A percentile compares a stretch with the other conserved stretches of the same genome.
These are phyloP conservation scores for Suhomyces pyralidae DNA, from an alignment of 805 yeast species.

Conservation along the genomic window DNA sequence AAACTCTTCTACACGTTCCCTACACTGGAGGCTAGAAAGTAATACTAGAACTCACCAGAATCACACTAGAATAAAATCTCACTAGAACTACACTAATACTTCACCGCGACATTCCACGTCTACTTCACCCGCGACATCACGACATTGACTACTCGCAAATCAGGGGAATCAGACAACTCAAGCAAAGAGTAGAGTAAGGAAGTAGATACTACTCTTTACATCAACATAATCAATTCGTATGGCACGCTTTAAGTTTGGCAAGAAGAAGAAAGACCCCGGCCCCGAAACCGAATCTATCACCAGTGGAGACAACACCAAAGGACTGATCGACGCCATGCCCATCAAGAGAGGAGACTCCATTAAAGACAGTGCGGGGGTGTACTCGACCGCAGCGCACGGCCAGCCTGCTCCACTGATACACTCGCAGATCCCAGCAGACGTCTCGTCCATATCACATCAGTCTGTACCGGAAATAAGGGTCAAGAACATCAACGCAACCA, in stretches of 20 bases:
- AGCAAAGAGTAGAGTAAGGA: background rate
- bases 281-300: constrained; percentile 17
- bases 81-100: too few species aligned
- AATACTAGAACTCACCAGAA: too few species aligned
- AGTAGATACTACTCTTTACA: background rate
- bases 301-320: constrained; percentile 1
- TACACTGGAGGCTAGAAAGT: too few species aligned
- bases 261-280: constrained; percentile 36
- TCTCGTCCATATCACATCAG: background rate
- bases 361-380: background rate
- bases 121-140: too few species aligned
- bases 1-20: too few species aligned
- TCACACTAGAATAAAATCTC: too few species aligned
- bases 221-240: constrained; percentile 20
- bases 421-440: background rate
- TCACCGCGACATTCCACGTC: too few species aligned
- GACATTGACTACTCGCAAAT: background rate
- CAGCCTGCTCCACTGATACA: constrained; percentile 1
- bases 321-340: constrained; percentile 2
- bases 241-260: constrained; percentile 61
- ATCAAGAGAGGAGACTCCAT: constrained; percentile 2
- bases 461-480: background rate
- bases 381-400: background rate
- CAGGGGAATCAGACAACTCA: background rate
- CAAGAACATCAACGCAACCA: background rate